phyloP scores from a whole-genome alignment of 306 rosid genomes.

The Dalbergia cultrata region DNA sequence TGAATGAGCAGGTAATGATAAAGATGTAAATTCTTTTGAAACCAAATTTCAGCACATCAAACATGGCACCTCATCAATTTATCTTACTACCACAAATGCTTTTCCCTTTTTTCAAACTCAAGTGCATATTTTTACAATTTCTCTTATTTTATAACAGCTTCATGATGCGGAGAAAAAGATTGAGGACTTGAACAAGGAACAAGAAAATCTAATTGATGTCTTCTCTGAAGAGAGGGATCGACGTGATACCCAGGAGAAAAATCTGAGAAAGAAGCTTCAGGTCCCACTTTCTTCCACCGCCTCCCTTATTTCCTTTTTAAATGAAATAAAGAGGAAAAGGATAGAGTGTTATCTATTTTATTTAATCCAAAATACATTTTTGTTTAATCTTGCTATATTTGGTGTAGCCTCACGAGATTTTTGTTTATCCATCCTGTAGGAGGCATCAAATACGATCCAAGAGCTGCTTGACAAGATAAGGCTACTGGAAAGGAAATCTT shows the following conservation, averaged over 20 bases:
- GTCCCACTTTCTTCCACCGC: constrained; percentile 37
- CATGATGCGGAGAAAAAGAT: constrained; percentile 59
- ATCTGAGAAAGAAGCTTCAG: constrained; percentile 79
- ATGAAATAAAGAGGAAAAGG: not conserved
- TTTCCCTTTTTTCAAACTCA: constrained; percentile 3
- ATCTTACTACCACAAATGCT: not conserved
- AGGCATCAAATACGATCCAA: constrained; percentile 77
- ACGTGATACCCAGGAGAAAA: constrained; percentile 71
- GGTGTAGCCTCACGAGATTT: constrained; percentile 3
- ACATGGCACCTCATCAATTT: constrained; percentile 7
- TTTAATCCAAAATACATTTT: not conserved
- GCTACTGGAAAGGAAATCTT: constrained; percentile 60
- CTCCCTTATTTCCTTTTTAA: not conserved
- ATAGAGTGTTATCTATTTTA: not conserved
- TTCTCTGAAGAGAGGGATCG: constrained; percentile 90
- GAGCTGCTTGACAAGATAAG: constrained; percentile 73
- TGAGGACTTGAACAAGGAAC: constrained; percentile 77
- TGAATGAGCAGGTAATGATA: constrained; percentile 10
- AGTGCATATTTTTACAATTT: constrained; percentile 8
- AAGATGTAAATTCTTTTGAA: not conserved
- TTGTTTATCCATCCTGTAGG: constrained; percentile 55
- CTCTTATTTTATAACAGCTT: constrained; percentile 60
- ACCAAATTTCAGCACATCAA: not conserved
- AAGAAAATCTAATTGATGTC: constrained; percentile 76
- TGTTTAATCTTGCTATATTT: not conserved